These are phyloP conservation scores for Rugosomyces carneus DNA, from an alignment of 1,284 basidiomycete genomes.

Conservation along the genomic window DNA sequence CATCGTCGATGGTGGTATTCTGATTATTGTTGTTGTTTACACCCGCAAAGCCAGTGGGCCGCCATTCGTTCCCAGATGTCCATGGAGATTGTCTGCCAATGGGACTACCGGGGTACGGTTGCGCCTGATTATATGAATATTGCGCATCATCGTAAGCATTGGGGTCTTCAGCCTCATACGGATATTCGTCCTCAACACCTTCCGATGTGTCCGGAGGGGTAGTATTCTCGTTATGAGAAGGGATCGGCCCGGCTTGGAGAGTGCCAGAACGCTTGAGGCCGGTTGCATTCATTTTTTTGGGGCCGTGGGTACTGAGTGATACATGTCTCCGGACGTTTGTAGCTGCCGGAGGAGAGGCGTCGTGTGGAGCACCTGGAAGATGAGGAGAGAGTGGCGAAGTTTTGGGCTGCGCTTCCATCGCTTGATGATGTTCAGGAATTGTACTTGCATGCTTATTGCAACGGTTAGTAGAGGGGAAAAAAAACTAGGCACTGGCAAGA, in stretches of 20 bases:
- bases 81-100: conserved; percentile 64
- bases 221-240: conserved; percentile 29
- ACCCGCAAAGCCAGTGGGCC: conserved; percentile 28
- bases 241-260: conserved; percentile 46
- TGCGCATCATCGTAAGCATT: conserved; percentile 50
- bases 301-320: conserved; percentile 69
- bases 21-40: conserved; percentile 19
- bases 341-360: conserved; percentile 60
- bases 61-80: conserved; percentile 60
- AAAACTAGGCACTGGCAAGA: no score
- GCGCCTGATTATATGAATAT: conserved; percentile 28
- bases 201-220: conserved; percentile 33
- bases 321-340: conserved; percentile 71
- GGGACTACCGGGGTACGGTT: conserved; percentile 53
- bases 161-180: conserved; percentile 43
- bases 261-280: conserved; percentile 70
- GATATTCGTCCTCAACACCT: conserved; percentile 49
- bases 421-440: conserved; percentile 36
- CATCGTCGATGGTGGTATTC: conserved; percentile 58
- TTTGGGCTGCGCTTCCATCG: conserved; percentile 37
- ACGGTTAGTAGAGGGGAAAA: conserved; percentile 1
- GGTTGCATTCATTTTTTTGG: conserved; percentile 34
- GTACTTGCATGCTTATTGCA: conserved; percentile 25
- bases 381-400: conserved; percentile 60
- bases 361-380: conserved; percentile 40